These are phyloP conservation scores for Populus euphratica DNA, from an alignment of 345 rosid genomes.

Conservation along the genomic window DNA sequence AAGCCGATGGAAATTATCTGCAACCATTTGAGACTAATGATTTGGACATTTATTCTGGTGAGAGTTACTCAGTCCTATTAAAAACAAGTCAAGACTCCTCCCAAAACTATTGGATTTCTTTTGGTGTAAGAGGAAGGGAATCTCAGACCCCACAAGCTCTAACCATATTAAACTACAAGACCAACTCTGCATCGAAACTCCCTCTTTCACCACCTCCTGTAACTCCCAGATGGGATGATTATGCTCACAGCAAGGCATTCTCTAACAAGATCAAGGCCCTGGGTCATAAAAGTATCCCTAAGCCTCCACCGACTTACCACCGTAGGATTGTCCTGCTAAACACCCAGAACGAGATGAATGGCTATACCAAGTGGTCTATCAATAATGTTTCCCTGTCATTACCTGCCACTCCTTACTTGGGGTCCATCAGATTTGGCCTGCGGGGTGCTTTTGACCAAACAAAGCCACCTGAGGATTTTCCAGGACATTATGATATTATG, in stretches of 20 bases:
- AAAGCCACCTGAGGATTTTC: conserved; percentile 48
- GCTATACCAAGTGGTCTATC: conserved; percentile 58
- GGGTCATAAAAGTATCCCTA: conserved; percentile 28
- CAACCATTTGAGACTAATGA: conserved; percentile 54
- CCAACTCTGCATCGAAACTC: conserved; percentile 31
- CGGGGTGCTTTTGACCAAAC: conserved; percentile 32
- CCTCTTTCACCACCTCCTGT: conserved; percentile 54
- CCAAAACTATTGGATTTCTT: conserved; percentile 57
- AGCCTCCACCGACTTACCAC: conserved; percentile 35
- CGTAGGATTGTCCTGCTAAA: conserved; percentile 58
- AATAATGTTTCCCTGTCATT: conserved; percentile 62
- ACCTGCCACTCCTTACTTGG: conserved; percentile 76
- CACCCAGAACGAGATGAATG: conserved; percentile 62
- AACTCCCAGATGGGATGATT: conserved; percentile 71
- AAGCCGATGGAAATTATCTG: conserved; percentile 86
- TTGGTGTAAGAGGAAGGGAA: conserved; percentile 56
- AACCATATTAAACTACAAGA: conserved; percentile 50
- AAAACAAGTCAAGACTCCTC: conserved; percentile 50
- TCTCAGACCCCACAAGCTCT: conserved; percentile 60
- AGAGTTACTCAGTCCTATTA: conserved; percentile 70
- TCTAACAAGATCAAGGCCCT: conserved; percentile 34
- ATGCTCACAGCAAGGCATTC: conserved; percentile 45
- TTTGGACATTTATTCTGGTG: conserved; percentile 74
- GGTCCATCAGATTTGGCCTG: conserved; percentile 49
- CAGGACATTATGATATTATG: conserved; percentile 42